A percentile compares a stretch with the other conserved stretches of the same genome.
Evolutionary conservation across 352 stramenopile species (phyloP).

Genomic region (Blastocystis hominis): DNA sequence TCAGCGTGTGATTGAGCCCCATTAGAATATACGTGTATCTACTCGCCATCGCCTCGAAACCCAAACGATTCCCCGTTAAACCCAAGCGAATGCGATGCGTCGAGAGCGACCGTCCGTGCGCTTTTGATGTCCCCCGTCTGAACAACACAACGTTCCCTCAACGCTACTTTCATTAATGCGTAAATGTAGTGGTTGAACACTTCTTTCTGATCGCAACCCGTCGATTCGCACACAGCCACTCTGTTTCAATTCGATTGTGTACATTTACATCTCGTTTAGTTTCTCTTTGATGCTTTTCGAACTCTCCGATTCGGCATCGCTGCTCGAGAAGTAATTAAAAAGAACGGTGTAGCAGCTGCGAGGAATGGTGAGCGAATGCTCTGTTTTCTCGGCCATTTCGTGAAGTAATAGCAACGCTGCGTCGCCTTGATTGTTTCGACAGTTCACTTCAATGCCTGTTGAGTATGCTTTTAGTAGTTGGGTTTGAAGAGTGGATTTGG

Average conservation of each 20-base stretch:
- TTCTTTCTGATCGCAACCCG: background rate
- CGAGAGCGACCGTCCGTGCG: background rate
- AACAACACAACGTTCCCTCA: background rate
- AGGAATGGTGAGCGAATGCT: slow-evolving; percentile 6
- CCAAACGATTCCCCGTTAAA: slow-evolving; percentile 1
- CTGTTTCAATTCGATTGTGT: background rate
- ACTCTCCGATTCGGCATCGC: background rate
- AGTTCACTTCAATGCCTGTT: slow-evolving; percentile 12
- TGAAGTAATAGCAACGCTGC: background rate
- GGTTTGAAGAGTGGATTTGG: background rate
- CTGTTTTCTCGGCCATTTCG: background rate
- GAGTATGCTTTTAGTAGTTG: background rate
- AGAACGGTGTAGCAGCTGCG: slow-evolving; percentile 13
- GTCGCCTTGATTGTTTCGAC: slow-evolving; percentile 12
- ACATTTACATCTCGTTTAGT: background rate
- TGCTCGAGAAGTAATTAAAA: background rate
- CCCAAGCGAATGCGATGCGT: background rate
- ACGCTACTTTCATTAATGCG: background rate
- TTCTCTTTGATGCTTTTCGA: background rate
- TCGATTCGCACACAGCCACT: background rate
- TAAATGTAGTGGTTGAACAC: slow-evolving; percentile 41
- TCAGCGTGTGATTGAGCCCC: slow-evolving; percentile 8
- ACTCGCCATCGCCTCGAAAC: background rate
- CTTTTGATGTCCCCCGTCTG: slow-evolving; percentile 5
- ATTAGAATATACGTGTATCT: slow-evolving; percentile 39